Conservation (phyloP, 306 rosid genomes). For the Lablab purpureus region DNA sequence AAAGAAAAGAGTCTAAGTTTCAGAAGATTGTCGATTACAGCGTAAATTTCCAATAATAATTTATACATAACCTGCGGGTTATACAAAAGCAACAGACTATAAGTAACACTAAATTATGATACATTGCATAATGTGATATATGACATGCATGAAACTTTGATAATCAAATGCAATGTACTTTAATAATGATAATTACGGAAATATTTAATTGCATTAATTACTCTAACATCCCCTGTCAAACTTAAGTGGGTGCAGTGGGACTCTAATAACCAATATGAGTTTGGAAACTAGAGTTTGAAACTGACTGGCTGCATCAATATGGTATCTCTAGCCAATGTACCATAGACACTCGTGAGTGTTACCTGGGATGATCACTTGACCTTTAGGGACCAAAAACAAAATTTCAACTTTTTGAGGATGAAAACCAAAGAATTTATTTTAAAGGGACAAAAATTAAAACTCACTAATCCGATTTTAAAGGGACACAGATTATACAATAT, state of each 20-base stretch:
- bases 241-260: neutral
- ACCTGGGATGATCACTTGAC: too few relatives aligned
- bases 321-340: too few relatives aligned
- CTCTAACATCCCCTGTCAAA: neutral
- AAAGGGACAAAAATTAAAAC: neutral
- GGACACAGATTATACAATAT: too few relatives aligned
- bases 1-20: constrained; percentile 45
- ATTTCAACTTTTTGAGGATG: too few relatives aligned
- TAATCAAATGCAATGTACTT: neutral
- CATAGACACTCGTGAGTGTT: too few relatives aligned
- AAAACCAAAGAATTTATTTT: too few relatives aligned
- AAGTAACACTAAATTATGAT: constrained; percentile 1
- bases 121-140: constrained; percentile 15
- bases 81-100: constrained; percentile 25
- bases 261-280: neutral
- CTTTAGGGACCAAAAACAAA: too few relatives aligned
- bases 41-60: constrained; percentile 14
- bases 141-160: constrained; percentile 12
- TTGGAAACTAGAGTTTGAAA: neutral
- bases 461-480: too few relatives aligned
- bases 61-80: neutral
- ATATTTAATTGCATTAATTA: neutral
- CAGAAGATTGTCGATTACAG: constrained; percentile 16
- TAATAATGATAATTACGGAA: neutral
- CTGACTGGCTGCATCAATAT: too few relatives aligned